Evolutionary conservation across 1,284 basidiomycete species (phyloP), one percentile per base, ranked within the genome.

Genomic region (Cryptococcus wingfieldii): DNA sequence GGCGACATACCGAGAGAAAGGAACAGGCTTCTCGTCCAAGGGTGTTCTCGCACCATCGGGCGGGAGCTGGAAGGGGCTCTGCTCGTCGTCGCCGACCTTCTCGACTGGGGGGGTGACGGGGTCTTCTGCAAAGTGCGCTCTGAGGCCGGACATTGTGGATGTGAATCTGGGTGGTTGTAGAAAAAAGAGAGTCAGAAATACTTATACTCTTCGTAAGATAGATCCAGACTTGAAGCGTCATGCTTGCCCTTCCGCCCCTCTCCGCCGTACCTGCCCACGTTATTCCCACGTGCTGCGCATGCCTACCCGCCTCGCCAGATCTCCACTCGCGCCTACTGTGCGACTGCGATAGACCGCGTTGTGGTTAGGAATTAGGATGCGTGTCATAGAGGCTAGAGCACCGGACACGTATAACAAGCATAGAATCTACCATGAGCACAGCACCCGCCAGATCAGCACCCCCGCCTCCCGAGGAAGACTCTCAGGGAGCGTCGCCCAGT

Each of bases 401-500:
- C 23, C 23, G 23, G 23, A 23, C 23, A 23, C 23, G 23, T 23
- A 23, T 23, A 34, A 8, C 31, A 42, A 42, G 16, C n/a, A 9
- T 18, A 42, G 16, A 12, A 42, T 42, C 45, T n/a, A 58, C 51
- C 28, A 65, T 65, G 65, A 66, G 58, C 56, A 58, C 58, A 51
- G 66, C 58, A 23, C 71, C 72, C 31, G 56, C 65, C 34, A 56
- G 67, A 50, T 49, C 66, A 49, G 69, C 72, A 23, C 71, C 72
- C 23, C 71, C 74, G 13, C 72, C 73, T 5, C 70, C 74, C 18
- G 60, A 61, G 2, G 66, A 68, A 12, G 63, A 68, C 31, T 61
- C 63, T 9, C 55, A 65, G 38, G 74, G 75, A 19, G 75, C 75
- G 19, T 74, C 72, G 46, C 61, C 71, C 4, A 69, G 75, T 76